These are phyloP conservation scores for Scytalidium lignicola DNA, from an alignment of 2,329 filamentous ascomycete species.

Conservation along the genomic window DNA sequence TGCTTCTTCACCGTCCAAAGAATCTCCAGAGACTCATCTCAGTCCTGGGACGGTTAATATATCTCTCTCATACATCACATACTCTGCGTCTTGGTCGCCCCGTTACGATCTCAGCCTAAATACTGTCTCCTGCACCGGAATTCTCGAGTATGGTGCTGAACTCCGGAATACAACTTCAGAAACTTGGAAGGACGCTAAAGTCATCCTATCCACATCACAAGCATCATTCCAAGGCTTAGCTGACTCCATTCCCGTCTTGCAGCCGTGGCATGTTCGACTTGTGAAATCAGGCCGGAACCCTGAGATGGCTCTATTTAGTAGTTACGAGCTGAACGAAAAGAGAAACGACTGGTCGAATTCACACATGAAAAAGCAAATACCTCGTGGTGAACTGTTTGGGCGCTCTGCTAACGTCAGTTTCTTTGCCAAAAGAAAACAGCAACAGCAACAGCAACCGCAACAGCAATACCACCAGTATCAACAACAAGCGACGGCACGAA, in stretches of 20 bases:
- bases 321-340: constrained; percentile 29
- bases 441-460: background rate
- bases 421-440: background rate
- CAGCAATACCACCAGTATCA: background rate
- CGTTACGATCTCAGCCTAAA: constrained; percentile 44
- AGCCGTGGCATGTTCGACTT: constrained; percentile 42
- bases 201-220: constrained; percentile 43
- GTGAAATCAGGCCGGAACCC: constrained; percentile 19
- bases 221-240: constrained; percentile 43
- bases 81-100: constrained; percentile 38
- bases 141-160: constrained; percentile 47
- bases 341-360: constrained; percentile 22
- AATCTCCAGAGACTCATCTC: constrained; percentile 10
- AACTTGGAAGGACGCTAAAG: constrained; percentile 39
- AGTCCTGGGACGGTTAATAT: constrained; percentile 21
- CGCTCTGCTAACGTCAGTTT: constrained; percentile 1
- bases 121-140: constrained; percentile 25
- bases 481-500: background rate
- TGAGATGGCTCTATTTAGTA: constrained; percentile 18
- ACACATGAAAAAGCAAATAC: constrained; percentile 25
- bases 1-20: constrained; percentile 17
- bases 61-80: constrained; percentile 26
- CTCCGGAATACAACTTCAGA: constrained; percentile 45
- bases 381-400: constrained; percentile 33
- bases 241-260: constrained; percentile 40